These are phyloP conservation scores for Ulmus americana DNA, from an alignment of 331 rosid genomes.

Conservation along the genomic window DNA sequence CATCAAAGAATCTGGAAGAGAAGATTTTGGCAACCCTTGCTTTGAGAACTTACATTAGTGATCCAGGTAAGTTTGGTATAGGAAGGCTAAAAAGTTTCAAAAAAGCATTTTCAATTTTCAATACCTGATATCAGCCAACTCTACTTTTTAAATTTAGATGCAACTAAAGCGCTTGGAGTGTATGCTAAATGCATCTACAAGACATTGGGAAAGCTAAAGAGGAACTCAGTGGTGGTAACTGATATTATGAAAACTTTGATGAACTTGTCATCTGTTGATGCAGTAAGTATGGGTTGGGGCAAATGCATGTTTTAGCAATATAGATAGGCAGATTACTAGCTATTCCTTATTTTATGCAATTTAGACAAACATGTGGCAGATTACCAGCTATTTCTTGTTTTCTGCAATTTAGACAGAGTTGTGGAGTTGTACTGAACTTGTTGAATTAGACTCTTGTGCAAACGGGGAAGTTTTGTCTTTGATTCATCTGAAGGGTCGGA, in stretches of 20 bases:
- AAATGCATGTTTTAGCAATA: not conserved
- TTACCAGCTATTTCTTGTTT: slow-evolving; percentile 19
- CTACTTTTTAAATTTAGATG: slow-evolving; percentile 38
- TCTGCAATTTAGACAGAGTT: slow-evolving; percentile 51
- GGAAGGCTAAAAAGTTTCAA: not conserved
- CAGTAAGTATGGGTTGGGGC: slow-evolving; percentile 43
- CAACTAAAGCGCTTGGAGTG: slow-evolving; percentile 59
- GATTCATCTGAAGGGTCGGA: slow-evolving; percentile 57
- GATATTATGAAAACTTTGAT: slow-evolving; percentile 64
- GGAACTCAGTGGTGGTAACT: slow-evolving; percentile 45
- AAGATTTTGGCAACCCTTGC: slow-evolving; percentile 70
- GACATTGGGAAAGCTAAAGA: slow-evolving; percentile 68
- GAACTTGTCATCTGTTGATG: slow-evolving; percentile 68
- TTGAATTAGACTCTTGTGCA: slow-evolving; percentile 52
- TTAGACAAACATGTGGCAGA: not conserved
- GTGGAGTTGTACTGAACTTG: slow-evolving; percentile 75
- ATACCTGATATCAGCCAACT: slow-evolving; percentile 16
- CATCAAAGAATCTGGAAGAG: slow-evolving; percentile 72
- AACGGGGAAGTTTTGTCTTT: slow-evolving; percentile 77
- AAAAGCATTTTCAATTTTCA: slow-evolving; percentile 1
- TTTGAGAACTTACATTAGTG: slow-evolving; percentile 54
- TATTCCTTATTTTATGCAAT: not conserved
- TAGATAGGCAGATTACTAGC: slow-evolving; percentile 17
- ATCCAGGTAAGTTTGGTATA: slow-evolving; percentile 43
- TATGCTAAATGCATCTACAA: slow-evolving; percentile 67